Evolutionary conservation across 148 eudicot genomes (phyloP).

Genomic region (Cornus controversa): DNA sequence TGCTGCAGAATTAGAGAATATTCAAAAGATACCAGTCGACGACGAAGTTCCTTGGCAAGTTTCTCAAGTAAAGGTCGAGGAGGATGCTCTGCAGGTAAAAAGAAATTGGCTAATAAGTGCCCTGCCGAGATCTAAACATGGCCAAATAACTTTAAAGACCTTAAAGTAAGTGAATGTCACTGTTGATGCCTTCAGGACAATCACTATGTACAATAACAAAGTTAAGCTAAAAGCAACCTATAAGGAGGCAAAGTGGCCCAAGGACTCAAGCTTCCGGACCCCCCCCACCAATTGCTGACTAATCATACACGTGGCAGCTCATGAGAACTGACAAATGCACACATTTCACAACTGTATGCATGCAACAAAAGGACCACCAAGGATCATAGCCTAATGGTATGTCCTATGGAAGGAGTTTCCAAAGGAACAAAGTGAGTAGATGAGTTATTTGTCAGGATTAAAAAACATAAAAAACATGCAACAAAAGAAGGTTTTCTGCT

Average conservation of each 20-base stretch:
- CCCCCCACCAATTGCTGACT: background rate
- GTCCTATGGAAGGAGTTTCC: too few relatives aligned
- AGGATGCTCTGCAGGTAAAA: slow-evolving; percentile 67
- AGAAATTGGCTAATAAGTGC: slow-evolving; percentile 11
- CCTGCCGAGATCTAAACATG: background rate
- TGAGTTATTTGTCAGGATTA: too few relatives aligned
- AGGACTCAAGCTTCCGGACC: too few relatives aligned
- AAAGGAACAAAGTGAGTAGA: too few relatives aligned
- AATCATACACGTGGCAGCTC: background rate
- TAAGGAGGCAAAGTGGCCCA: background rate
- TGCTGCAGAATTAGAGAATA: background rate
- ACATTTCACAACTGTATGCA: background rate
- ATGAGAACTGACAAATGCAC: background rate
- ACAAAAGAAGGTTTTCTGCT: too few relatives aligned
- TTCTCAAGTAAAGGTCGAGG: slow-evolving; percentile 84
- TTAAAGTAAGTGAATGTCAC: background rate
- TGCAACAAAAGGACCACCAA: background rate
- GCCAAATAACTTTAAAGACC: background rate
- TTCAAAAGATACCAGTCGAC: slow-evolving; percentile 52
- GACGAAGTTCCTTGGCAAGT: slow-evolving; percentile 78
- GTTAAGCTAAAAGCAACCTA: slow-evolving; percentile 4
- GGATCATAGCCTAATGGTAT: too few relatives aligned
- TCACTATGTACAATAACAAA: background rate
- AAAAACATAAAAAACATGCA: too few relatives aligned
- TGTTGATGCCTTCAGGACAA: slow-evolving; percentile 11